Conservation (phyloP, 257 asterid genomes). For the Nyctanthes arbortristis region DNA sequence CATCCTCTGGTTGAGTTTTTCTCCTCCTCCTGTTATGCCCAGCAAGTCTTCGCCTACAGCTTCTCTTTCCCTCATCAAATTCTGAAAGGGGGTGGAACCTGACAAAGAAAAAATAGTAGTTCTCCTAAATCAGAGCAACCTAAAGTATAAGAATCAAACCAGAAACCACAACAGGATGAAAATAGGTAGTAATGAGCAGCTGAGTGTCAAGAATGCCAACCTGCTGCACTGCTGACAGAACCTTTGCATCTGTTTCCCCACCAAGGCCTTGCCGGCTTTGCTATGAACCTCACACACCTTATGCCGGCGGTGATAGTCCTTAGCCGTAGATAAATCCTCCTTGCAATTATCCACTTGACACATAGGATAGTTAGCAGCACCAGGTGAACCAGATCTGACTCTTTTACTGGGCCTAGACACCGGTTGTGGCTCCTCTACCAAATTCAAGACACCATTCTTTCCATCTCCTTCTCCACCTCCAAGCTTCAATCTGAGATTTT, state of each 20-base stretch:
- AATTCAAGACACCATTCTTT: conserved; percentile 26
- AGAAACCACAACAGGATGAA: conserved; percentile 7
- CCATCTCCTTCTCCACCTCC: conserved; percentile 38
- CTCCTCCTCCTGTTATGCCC: conserved; percentile 98
- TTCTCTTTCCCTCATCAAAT: conserved; percentile 95
- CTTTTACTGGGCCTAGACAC: conserved; percentile 62
- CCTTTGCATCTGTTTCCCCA: conserved; percentile 61
- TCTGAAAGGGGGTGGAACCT: conserved; percentile 94
- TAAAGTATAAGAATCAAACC: not conserved
- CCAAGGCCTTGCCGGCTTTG: conserved; percentile 66
- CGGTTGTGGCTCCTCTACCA: conserved; percentile 42
- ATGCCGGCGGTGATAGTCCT: conserved; percentile 91
- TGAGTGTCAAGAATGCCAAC: conserved; percentile 12
- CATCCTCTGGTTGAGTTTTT: conserved; percentile 82
- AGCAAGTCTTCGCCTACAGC: conserved; percentile 96
- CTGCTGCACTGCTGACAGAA: conserved; percentile 66
- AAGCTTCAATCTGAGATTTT: conserved; percentile 48
- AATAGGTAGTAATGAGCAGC: conserved; percentile 9
- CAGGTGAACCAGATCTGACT: conserved; percentile 81
- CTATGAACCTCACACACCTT: conserved; percentile 93
- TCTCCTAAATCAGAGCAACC: conserved; percentile 13
- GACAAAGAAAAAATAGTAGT: conserved; percentile 26
- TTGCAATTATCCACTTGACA: conserved; percentile 88
- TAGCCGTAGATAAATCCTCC: conserved; percentile 66
- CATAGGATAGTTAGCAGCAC: conserved; percentile 51